Percentiles rank a stretch among this genome's conserved stretches.
These are phyloP conservation scores for Aspergillus ruber DNA, from an alignment of 2,329 filamentous ascomycete genomes.

Conservation along the genomic window DNA sequence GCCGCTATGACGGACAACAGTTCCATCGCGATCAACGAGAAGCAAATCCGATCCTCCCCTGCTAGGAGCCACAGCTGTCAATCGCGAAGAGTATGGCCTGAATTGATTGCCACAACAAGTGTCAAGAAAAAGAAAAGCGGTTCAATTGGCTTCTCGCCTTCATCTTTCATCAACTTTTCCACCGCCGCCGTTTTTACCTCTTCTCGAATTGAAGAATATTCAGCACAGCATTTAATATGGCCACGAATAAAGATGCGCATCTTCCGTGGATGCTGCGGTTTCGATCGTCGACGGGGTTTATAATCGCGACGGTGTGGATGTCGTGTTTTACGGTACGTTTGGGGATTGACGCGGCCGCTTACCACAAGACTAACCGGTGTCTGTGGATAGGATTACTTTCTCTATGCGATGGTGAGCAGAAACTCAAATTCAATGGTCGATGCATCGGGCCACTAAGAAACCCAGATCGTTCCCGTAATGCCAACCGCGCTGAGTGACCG, in stretches of 20 bases:
- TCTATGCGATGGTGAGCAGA: conserved; percentile 24
- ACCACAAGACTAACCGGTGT: neutral
- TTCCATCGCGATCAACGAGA: too few relatives aligned
- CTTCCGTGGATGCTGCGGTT: conserved; percentile 36
- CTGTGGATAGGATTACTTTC: conserved; percentile 19
- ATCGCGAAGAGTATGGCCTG: too few relatives aligned
- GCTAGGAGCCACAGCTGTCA: too few relatives aligned
- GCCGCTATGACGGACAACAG: too few relatives aligned
- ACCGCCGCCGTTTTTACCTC: neutral
- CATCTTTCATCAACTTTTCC: neutral
- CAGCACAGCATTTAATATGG: neutral
- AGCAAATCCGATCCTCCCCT: too few relatives aligned
- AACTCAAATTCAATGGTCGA: neutral
- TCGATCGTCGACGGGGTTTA: conserved; percentile 56
- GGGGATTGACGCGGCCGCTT: too few relatives aligned
- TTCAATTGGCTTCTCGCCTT: too few relatives aligned
- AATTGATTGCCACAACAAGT: too few relatives aligned
- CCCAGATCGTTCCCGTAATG: conserved; percentile 25
- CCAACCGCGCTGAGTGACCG: conserved; percentile 20
- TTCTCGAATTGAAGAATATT: too few relatives aligned
- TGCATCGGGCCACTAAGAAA: neutral
- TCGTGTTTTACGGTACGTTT: conserved; percentile 24
- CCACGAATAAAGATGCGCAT: neutral
- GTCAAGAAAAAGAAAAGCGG: too few relatives aligned
- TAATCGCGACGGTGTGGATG: conserved; percentile 49